Evolutionary conservation across 2,329 filamentous ascomycete genomes (phyloP).

Genomic region (Diaporthe helianthi): DNA sequence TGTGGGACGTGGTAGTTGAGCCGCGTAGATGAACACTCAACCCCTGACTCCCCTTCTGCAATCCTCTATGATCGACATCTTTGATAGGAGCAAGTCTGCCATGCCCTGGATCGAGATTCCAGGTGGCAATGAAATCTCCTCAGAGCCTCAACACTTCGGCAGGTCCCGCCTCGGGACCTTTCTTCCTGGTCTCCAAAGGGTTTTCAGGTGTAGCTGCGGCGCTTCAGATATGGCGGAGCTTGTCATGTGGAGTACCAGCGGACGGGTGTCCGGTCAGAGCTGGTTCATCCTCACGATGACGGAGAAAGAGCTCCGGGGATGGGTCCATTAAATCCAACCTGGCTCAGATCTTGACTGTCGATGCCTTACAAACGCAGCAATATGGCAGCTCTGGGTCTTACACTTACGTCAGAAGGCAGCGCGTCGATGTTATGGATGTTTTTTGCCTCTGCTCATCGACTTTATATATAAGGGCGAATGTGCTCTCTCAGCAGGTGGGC

Average conservation of each 20-base stretch:
- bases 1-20: slow-evolving; percentile 3
- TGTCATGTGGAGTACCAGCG: slow-evolving; percentile 6
- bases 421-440: not conserved
- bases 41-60: slow-evolving; percentile 6
- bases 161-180: not conserved
- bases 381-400: not conserved
- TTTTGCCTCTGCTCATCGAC: not conserved
- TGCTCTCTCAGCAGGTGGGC: not conserved
- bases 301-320: slow-evolving; percentile 23
- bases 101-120: not conserved
- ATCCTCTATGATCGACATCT: slow-evolving; percentile 2
- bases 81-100: not conserved
- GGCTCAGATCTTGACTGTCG: not conserved
- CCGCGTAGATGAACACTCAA: not conserved
- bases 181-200: not conserved
- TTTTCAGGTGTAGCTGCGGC: not conserved
- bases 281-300: not conserved
- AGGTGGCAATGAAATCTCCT: not conserved
- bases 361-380: not conserved
- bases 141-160: not conserved
- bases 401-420: slow-evolving; percentile 18
- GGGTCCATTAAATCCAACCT: not conserved
- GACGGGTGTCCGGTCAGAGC: not conserved
- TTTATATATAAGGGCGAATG: not conserved
- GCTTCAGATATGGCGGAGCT: slow-evolving; percentile 7